Evolutionary conservation across 805 yeast genomes (phyloP), one percentile per base, ranked within the genome.

Genomic region (Blastobotrys robertii): DNA sequence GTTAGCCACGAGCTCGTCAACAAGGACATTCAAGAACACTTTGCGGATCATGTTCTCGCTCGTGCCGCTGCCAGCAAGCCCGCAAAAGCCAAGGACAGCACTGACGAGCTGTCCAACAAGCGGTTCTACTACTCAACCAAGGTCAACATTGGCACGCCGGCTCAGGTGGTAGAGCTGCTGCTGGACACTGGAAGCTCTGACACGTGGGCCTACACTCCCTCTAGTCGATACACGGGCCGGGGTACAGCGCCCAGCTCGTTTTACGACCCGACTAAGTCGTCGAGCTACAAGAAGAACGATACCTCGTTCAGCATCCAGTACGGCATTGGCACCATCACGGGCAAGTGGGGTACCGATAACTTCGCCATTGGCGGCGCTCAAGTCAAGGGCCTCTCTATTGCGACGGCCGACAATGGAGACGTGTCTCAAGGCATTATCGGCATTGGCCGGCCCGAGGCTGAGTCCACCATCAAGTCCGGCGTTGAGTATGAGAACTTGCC

Each of bases 121-220:
- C 56, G 58, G 44, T 60, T 50, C 49, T 63, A 46, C 48, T 63
- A 63, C 44, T 50, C 60, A 10, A 55, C 67, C 10, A 53, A 57
- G 29, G 61, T 62, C 3, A 47, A 56, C 13, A 49, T 82, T 14
- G 90, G 92, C 3, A 73, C 84, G 0, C 72, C 79, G 1, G 54
- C 66, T 1, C 81, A 80, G 52, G 58, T 64, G n/a, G 65, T 81
- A 4, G 66, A 65, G 8, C 76, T 81, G 8, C 57, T 79, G 32
- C 56, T 82, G n/a, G 92, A 82, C 54, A 82, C 88, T 1, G 92
- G 90, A 2, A 80, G 87, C 0, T 72, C 84, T 0, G 90, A 82
- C 57, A 61, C 83, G 15, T 81, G 85, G 84, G 74, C 81, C 15
- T 67, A 73, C 46, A 65, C 69, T 22, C 56, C 70, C 8, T 28